A percentile compares a stretch with the other conserved stretches of the same genome.
phyloP scores from a whole-genome alignment of 495 filamentous ascomycete species.

The Amorphotheca resinae region DNA sequence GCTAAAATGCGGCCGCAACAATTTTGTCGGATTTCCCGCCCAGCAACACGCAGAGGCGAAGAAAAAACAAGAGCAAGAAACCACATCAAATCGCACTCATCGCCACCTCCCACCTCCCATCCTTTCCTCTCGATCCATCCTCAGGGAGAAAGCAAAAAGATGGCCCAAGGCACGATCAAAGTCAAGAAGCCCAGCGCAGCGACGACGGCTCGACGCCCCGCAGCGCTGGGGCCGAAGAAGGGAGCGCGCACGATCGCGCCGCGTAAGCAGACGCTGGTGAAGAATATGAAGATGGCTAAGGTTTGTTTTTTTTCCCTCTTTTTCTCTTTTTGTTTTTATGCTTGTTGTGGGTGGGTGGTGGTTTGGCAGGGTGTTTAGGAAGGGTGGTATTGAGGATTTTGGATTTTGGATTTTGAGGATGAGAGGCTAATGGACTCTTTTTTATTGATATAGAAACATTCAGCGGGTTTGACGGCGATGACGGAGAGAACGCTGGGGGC shows the following conservation, averaged over 20 bases:
- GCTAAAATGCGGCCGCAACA: too few species aligned
- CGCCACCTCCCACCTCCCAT: too few species aligned
- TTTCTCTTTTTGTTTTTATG: conserved; percentile 5
- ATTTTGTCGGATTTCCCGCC: too few species aligned
- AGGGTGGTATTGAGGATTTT: not conserved
- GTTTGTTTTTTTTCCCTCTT: conserved; percentile 24
- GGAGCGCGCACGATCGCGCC: conserved; percentile 53
- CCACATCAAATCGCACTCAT: too few species aligned
- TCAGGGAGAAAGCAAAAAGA: conserved; percentile 7
- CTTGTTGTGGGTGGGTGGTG: not conserved
- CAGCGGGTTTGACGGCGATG: conserved; percentile 46
- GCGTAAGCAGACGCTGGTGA: conserved; percentile 48
- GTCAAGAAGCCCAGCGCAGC: conserved; percentile 14
- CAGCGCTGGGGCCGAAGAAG: conserved; percentile 32
- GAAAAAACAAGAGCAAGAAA: too few species aligned
- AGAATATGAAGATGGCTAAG: conserved; percentile 50
- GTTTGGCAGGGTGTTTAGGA: not conserved
- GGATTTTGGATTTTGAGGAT: too few species aligned
- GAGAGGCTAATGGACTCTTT: not conserved
- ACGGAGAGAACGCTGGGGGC: conserved; percentile 56
- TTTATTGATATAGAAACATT: conserved; percentile 41
- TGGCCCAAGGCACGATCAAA: conserved; percentile 23
- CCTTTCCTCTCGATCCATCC: too few species aligned
- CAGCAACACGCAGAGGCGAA: too few species aligned
- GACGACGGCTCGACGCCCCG: not conserved